A percentile compares a stretch with the other conserved stretches of the same genome.
Conservation (phyloP, 768 basidiomycete genomes). For the Podaxis sp. region DNA sequence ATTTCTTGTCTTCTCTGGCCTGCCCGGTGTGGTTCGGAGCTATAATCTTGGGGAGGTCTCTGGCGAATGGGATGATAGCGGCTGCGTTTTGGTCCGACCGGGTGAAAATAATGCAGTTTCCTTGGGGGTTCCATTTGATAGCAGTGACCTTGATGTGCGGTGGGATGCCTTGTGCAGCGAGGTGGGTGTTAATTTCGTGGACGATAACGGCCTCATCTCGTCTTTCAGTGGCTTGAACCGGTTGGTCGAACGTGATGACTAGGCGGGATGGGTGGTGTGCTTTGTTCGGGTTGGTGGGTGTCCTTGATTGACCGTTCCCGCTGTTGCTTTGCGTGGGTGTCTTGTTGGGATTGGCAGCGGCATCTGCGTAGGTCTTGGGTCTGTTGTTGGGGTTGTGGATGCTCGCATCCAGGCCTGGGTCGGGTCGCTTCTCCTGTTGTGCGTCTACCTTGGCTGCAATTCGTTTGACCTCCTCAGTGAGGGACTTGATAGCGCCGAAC, state of each 20-base stretch:
- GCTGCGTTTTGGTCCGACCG: not conserved
- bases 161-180: not conserved
- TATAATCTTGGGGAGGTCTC: not conserved
- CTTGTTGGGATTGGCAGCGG: too few relatives aligned
- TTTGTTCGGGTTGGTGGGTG: not conserved
- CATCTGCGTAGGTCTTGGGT: not conserved
- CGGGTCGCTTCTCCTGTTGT: too few relatives aligned
- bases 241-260: not conserved
- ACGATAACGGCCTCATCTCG: not conserved
- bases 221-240: too few relatives aligned
- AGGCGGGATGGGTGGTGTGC: not conserved
- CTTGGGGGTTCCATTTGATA: not conserved
- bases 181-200: not conserved
- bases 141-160: not conserved
- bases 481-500: too few relatives aligned
- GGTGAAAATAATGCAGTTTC: not conserved
- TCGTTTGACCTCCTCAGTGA: too few relatives aligned
- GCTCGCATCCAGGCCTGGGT: not conserved
- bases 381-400: not conserved
- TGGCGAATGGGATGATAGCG: not conserved
- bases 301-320: too few relatives aligned
- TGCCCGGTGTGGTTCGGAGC: not conserved
- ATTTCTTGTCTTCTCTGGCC: not conserved
- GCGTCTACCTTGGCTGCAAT: too few relatives aligned
- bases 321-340: too few relatives aligned